Percentiles rank a stretch among this genome's conserved stretches.
These are phyloP conservation scores for Climacium dendroides DNA, from an alignment of 225 moss, liverwort and hornwort species.

Conservation along the genomic window DNA sequence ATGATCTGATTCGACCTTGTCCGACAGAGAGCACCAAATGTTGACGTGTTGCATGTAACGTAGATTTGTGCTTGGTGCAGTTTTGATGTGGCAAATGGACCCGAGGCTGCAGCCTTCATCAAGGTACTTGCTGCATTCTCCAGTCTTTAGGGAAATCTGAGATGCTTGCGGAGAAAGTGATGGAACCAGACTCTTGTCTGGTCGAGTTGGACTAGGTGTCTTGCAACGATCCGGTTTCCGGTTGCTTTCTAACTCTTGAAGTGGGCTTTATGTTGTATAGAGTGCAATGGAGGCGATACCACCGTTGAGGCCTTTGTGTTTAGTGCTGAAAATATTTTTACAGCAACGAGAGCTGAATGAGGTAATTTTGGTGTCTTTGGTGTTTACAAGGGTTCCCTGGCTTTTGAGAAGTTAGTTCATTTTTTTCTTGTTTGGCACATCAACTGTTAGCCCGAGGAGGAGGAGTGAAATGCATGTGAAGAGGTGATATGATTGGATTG, in stretches of 20 bases:
- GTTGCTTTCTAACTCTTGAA: neutral
- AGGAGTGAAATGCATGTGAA: neutral
- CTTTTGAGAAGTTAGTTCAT: neutral
- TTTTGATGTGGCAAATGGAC: slow-evolving; percentile 97
- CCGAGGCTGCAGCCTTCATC: slow-evolving; percentile 91
- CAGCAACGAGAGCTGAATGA: slow-evolving; percentile 98
- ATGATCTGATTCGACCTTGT: neutral
- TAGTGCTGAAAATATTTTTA: slow-evolving; percentile 93
- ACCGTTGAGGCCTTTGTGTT: slow-evolving; percentile 75
- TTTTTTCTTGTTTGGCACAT: neutral
- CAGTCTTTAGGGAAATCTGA: neutral
- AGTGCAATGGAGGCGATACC: slow-evolving; percentile 72
- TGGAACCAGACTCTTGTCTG: neutral
- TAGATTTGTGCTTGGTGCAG: slow-evolving; percentile 19
- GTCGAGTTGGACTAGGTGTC: neutral
- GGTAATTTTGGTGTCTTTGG: slow-evolving; percentile 13
- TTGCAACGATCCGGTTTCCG: neutral
- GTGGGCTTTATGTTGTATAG: slow-evolving; percentile 14
- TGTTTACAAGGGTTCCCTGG: neutral
- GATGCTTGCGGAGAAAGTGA: neutral
- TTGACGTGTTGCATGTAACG: neutral
- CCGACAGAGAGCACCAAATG: neutral
- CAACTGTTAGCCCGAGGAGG: neutral
- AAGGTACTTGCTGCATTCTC: slow-evolving; percentile 24
- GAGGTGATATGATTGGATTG: neutral